These are phyloP conservation scores for Hypholoma sublateritium DNA, from an alignment of 768 basidiomycete species.

Conservation along the genomic window DNA sequence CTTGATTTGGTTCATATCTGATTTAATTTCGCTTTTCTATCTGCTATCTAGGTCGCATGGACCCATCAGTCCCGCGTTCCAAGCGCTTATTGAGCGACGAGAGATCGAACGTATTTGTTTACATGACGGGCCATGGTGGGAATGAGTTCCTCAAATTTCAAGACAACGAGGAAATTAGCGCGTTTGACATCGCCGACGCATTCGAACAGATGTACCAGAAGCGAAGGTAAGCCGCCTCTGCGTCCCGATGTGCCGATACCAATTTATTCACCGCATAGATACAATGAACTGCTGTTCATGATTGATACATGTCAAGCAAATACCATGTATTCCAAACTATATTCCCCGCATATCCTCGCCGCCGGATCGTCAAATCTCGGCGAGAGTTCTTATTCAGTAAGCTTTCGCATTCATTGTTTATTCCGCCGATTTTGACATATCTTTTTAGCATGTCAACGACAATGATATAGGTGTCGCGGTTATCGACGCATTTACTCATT, in stretches of 20 bases:
- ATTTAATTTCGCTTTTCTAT: background rate
- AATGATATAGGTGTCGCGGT: conserved; percentile 93
- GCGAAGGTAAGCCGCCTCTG: conserved; percentile 60
- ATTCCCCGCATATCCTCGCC: conserved; percentile 90
- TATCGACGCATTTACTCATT: conserved; percentile 94
- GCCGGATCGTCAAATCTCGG: conserved; percentile 83
- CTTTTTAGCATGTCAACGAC: conserved; percentile 87
- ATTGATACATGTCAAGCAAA: conserved; percentile 98
- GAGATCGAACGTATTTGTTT: conserved; percentile 90
- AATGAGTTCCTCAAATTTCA: conserved; percentile 99
- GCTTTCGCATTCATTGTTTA: conserved; percentile 22
- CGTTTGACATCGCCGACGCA: conserved; percentile 96
- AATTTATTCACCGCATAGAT: conserved; percentile 39
- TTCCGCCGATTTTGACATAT: background rate
- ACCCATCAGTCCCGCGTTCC: conserved; percentile 81
- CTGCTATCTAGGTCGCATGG: conserved; percentile 66
- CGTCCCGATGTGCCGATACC: background rate
- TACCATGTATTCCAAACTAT: conserved; percentile 90
- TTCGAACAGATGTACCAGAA: conserved; percentile 99
- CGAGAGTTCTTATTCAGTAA: conserved; percentile 92
- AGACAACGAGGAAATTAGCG: conserved; percentile 97
- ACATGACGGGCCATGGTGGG: conserved; percentile 98
- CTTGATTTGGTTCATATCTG: too few relatives aligned
- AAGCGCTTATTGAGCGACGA: conserved; percentile 93
- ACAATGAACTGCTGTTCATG: conserved; percentile 98